These are phyloP conservation scores for Salvia miltiorrhiza DNA, from an alignment of 257 asterid species.

Conservation along the genomic window DNA sequence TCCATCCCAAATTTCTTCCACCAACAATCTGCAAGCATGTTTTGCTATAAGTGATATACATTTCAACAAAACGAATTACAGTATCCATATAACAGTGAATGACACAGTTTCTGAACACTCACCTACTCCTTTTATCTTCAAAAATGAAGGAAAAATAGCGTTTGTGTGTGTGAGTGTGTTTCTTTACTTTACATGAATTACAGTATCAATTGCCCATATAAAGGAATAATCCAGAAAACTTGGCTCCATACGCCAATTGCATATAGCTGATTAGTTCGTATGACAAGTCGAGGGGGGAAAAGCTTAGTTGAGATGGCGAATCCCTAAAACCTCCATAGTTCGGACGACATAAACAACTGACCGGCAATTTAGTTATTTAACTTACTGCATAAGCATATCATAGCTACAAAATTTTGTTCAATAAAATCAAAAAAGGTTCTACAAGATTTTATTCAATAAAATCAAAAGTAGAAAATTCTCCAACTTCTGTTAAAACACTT, in stretches of 20 bases:
- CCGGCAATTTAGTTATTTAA: neutral
- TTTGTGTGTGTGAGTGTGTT: too few species aligned
- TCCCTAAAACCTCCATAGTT: neutral
- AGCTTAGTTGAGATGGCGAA: neutral
- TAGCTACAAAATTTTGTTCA: neutral
- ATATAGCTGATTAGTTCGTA: neutral
- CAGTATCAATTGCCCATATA: too few species aligned
- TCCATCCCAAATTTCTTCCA: conserved; percentile 43
- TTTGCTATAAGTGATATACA: neutral
- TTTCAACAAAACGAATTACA: neutral
- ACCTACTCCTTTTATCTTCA: neutral
- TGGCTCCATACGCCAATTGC: neutral
- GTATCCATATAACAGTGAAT: neutral
- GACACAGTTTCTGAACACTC: neutral
- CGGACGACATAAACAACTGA: neutral
- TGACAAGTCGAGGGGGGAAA: neutral
- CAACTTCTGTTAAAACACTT: neutral
- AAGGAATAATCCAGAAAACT: neutral
- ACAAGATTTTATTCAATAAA: too few species aligned
- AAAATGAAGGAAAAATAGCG: neutral
- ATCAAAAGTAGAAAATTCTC: too few species aligned
- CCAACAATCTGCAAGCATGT: conserved; percentile 68
- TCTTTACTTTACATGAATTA: neutral
- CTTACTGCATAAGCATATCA: neutral
- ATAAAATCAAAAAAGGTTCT: neutral